Evolutionary conservation across 139 green algal genomes (phyloP).

Genomic region (Coelastrella sp.): DNA sequence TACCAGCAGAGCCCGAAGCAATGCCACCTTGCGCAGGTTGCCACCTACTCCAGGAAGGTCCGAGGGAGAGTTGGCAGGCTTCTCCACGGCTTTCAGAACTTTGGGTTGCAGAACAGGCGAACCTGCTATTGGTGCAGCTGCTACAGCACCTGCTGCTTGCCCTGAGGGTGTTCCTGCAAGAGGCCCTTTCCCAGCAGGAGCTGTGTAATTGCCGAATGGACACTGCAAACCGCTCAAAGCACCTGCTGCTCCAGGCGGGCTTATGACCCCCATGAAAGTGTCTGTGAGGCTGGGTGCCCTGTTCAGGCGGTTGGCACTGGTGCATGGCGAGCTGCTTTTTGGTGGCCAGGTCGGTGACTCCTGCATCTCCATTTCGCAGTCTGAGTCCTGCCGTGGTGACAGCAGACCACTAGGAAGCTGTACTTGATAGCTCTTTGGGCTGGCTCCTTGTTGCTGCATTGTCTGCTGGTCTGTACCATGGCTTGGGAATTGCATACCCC

Average conservation of each 20-base stretch:
- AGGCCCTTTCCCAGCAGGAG: neutral
- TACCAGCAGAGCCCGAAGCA: conserved; percentile 24
- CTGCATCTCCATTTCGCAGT: conserved; percentile 32
- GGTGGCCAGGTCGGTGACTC: neutral
- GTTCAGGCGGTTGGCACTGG: neutral
- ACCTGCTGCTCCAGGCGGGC: neutral
- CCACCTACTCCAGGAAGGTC: conserved; percentile 15
- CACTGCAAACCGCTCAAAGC: neutral
- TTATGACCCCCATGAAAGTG: neutral
- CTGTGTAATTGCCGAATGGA: neutral
- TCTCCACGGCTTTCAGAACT: neutral
- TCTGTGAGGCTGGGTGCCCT: neutral
- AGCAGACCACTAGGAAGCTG: neutral
- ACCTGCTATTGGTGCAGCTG: neutral
- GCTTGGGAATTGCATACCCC: neutral
- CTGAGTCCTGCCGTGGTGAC: neutral
- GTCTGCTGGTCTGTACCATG: neutral
- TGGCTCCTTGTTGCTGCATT: neutral
- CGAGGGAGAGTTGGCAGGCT: conserved; percentile 10
- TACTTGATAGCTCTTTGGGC: neutral
- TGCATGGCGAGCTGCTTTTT: conserved; percentile 19
- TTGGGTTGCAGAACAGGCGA: neutral
- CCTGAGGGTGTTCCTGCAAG: neutral
- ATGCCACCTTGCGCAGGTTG: conserved; percentile 33
- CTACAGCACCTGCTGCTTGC: neutral